Evolutionary conservation across 106 monocot genomes (phyloP).

Genomic region (Posidonia australis): DNA sequence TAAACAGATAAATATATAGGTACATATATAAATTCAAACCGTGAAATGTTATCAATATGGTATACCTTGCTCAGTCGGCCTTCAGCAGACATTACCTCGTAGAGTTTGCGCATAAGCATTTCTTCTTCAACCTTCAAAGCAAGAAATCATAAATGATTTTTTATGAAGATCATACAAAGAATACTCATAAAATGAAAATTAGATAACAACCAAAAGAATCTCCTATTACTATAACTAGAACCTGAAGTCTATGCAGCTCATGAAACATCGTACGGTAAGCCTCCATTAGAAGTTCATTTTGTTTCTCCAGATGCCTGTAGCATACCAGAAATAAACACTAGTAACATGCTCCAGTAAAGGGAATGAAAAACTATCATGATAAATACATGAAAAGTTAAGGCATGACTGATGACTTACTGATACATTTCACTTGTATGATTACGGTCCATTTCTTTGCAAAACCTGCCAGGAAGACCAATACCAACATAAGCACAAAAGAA

Average conservation of each 20-base stretch:
- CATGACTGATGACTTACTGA: conserved; percentile 16
- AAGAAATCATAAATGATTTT: not conserved
- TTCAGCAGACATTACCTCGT: conserved; percentile 60
- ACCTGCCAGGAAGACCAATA: too few species aligned
- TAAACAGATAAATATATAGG: too few species aligned
- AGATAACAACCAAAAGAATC: not conserved
- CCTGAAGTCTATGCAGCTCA: conserved; percentile 82
- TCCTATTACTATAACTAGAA: conserved; percentile 3
- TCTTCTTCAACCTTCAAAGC: conserved; percentile 76
- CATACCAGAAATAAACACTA: conserved; percentile 4
- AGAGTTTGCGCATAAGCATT: conserved; percentile 82
- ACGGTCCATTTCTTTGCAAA: conserved; percentile 21
- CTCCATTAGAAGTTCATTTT: conserved; percentile 60
- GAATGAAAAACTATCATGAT: not conserved
- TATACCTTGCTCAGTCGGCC: conserved; percentile 60
- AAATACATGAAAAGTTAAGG: not conserved
- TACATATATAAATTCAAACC: too few species aligned
- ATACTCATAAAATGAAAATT: not conserved
- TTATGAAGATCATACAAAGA: conserved; percentile 1
- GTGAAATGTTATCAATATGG: not conserved
- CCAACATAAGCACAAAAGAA: not conserved
- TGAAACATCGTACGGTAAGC: conserved; percentile 73
- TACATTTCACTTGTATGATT: conserved; percentile 29
- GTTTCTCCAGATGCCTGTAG: conserved; percentile 73
- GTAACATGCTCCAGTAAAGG: not conserved